Conservation (phyloP, 106 monocot species). For the Platanthera guangdongensis region DNA sequence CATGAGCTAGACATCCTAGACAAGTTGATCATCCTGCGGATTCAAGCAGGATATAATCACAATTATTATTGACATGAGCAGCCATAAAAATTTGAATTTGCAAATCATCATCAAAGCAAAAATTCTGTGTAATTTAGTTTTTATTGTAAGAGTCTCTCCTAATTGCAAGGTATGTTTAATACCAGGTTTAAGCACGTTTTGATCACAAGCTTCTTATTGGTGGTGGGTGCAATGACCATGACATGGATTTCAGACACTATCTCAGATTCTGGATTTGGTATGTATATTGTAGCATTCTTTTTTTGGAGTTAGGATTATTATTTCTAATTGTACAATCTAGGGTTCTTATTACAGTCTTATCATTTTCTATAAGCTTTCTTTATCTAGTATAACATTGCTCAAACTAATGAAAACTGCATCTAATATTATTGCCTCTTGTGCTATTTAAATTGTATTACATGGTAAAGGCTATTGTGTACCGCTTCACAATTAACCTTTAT, state of each 20-base stretch:
- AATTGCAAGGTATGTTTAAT: slow-evolving; percentile 13
- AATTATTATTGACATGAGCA: too few species aligned
- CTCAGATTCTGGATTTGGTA: slow-evolving; percentile 98
- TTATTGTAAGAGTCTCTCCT: not conserved
- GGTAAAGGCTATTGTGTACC: too few species aligned
- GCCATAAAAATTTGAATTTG: too few species aligned
- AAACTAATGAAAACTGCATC: not conserved
- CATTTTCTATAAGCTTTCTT: not conserved
- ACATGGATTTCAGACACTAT: slow-evolving; percentile 98
- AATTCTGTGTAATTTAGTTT: not conserved
- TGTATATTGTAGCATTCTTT: not conserved
- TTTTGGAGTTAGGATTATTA: not conserved
- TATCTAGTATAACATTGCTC: not conserved
- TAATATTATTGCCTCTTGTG: too few species aligned
- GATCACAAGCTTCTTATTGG: slow-evolving; percentile 78
- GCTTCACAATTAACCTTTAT: too few species aligned
- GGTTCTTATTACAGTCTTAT: not conserved
- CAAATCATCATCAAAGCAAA: too few species aligned
- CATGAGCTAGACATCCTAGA: too few species aligned
- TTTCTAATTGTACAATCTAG: not conserved
- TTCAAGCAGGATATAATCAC: too few species aligned
- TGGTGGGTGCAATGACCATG: slow-evolving; percentile 94
- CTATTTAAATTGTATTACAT: too few species aligned
- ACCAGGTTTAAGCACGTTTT: slow-evolving; percentile 78
- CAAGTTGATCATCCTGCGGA: too few species aligned